Percentiles rank a stretch among this genome's conserved stretches.
These are phyloP conservation scores for Dryas integrifolia DNA, from an alignment of 331 rosid species.

Conservation along the genomic window DNA sequence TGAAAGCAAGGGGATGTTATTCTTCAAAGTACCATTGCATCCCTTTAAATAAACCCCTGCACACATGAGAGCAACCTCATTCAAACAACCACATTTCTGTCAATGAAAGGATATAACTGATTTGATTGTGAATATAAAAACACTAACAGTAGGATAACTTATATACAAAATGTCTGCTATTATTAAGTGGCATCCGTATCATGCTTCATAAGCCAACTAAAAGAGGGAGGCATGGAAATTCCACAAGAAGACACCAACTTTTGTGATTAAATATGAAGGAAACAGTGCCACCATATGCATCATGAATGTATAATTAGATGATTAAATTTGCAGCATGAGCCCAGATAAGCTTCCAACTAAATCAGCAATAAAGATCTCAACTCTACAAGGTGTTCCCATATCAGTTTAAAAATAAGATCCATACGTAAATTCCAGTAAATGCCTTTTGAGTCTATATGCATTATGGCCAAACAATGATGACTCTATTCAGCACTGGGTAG, in stretches of 20 bases:
- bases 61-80: slow-evolving; percentile 32
- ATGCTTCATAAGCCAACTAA: background rate
- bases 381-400: background rate
- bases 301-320: background rate
- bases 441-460: background rate
- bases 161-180: background rate
- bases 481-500: slow-evolving; percentile 23
- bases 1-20: slow-evolving; percentile 49
- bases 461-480: background rate
- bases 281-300: background rate
- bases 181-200: background rate
- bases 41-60: slow-evolving; percentile 84
- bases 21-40: slow-evolving; percentile 44
- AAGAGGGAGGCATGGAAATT: background rate
- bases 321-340: background rate
- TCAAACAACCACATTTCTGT: slow-evolving; percentile 17
- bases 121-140: background rate
- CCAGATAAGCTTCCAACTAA: background rate
- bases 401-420: background rate
- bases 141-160: background rate
- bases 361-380: background rate
- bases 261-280: background rate
- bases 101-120: background rate
- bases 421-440: background rate
- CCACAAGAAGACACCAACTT: background rate